phyloP scores from a whole-genome alignment of 2,329 filamentous ascomycete species.

The Pseudogymnoascus verrucosus region DNA sequence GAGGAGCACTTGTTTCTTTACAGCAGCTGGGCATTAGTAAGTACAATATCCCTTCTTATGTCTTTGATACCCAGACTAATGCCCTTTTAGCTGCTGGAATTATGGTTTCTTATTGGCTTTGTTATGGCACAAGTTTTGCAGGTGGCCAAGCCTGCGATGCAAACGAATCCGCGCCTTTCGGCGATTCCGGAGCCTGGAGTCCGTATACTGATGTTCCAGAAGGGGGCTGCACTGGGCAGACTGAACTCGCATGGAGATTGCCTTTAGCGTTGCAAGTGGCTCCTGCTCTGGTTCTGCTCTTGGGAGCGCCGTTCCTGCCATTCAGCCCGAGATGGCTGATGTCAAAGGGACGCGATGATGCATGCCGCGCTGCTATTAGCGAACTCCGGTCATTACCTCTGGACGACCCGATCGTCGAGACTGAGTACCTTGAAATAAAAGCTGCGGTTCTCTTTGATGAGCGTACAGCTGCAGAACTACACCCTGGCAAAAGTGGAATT shows the following conservation, averaged over 20 bases:
- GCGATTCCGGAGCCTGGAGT: slow-evolving; percentile 12
- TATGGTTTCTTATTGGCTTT: slow-evolving; percentile 38
- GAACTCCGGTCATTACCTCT: slow-evolving; percentile 19
- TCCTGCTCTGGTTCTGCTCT: slow-evolving; percentile 15
- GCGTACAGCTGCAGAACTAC: slow-evolving; percentile 41
- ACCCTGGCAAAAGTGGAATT: slow-evolving; percentile 22
- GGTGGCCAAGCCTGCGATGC: slow-evolving; percentile 32
- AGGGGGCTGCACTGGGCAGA: slow-evolving; percentile 19
- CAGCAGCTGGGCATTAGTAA: slow-evolving; percentile 40
- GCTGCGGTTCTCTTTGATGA: slow-evolving; percentile 32
- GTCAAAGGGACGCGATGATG: slow-evolving; percentile 26
- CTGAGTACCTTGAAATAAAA: slow-evolving; percentile 27
- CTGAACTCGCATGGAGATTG: slow-evolving; percentile 27
- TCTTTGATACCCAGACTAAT: neutral
- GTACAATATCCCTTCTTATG: neutral
- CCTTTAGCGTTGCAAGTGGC: slow-evolving; percentile 19
- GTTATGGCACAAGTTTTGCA: slow-evolving; percentile 37
- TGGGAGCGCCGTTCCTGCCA: slow-evolving; percentile 15
- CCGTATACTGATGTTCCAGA: slow-evolving; percentile 15
- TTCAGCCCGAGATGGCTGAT: slow-evolving; percentile 25
- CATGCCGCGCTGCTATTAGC: slow-evolving; percentile 19
- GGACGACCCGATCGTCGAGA: slow-evolving; percentile 19
- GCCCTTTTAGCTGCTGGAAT: slow-evolving; percentile 45
- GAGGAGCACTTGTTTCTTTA: slow-evolving; percentile 53
- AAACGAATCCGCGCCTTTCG: slow-evolving; percentile 15